phyloP scores from a whole-genome alignment of 2,329 filamentous ascomycete genomes.

The Epichloe coenophiala region DNA sequence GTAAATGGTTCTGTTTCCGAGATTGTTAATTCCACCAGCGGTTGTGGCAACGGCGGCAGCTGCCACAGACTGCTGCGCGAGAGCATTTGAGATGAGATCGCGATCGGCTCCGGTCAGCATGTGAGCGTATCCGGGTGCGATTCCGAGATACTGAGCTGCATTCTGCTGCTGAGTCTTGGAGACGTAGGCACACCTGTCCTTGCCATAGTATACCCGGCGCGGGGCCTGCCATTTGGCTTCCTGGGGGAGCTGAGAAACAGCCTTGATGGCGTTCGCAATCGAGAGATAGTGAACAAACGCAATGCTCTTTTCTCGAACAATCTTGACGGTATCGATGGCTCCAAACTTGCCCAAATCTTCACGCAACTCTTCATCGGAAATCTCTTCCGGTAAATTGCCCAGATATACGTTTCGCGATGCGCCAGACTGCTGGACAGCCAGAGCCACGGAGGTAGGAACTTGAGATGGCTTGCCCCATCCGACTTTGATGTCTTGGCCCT shows the following conservation, averaged over 20 bases:
- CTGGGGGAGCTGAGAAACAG: slow-evolving; percentile 82
- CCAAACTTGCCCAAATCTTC: slow-evolving; percentile 96
- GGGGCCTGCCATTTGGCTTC: slow-evolving; percentile 95
- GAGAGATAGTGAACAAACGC: slow-evolving; percentile 96
- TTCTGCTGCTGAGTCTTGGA: slow-evolving; percentile 99
- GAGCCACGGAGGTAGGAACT: slow-evolving; percentile 91
- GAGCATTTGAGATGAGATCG: slow-evolving; percentile 87
- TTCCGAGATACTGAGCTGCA: slow-evolving; percentile 92
- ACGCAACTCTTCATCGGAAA: slow-evolving; percentile 79
- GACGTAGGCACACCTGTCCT: slow-evolving; percentile 95
- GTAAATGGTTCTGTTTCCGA: slow-evolving; percentile 95
- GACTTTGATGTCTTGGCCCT: slow-evolving; percentile 98
- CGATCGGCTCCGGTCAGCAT: slow-evolving; percentile 92
- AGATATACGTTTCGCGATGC: slow-evolving; percentile 96
- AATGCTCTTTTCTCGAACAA: slow-evolving; percentile 95
- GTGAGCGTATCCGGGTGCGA: slow-evolving; percentile 90
- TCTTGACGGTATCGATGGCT: slow-evolving; percentile 94
- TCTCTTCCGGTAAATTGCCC: slow-evolving; percentile 82
- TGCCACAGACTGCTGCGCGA: slow-evolving; percentile 94
- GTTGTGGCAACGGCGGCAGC: slow-evolving; percentile 93
- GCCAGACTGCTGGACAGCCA: slow-evolving; percentile 93
- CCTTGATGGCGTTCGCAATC: slow-evolving; percentile 96
- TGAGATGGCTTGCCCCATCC: slow-evolving; percentile 98
- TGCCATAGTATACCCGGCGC: slow-evolving; percentile 94
- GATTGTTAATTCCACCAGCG: slow-evolving; percentile 90